phyloP scores from a whole-genome alignment of 805 yeast species.

The Kodamaea lidongshanica region DNA sequence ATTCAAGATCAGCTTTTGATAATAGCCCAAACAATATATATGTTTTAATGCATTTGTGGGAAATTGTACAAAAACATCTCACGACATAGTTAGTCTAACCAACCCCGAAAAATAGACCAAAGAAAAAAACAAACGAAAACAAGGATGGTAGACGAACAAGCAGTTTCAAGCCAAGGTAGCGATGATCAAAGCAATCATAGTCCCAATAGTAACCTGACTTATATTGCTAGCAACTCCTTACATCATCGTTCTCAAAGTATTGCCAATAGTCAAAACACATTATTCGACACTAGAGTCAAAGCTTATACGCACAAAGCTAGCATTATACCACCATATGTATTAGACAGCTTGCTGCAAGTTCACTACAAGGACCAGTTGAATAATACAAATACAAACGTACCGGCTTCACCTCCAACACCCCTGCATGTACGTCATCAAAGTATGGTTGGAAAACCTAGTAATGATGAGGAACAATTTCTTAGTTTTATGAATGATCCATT shows the following conservation, averaged over 20 bases:
- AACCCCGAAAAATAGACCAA: constrained; percentile 1
- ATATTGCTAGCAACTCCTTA: constrained; percentile 1
- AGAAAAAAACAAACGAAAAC: not conserved
- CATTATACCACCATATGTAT: constrained; percentile 56
- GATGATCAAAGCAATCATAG: constrained; percentile 5
- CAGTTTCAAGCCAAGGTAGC: constrained; percentile 4
- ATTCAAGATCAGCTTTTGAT: no score
- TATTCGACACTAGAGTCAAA: constrained; percentile 17
- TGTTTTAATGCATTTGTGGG: no score
- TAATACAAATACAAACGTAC: constrained; percentile 25
- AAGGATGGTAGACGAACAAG: constrained; percentile 1
- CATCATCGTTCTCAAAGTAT: constrained; percentile 2
- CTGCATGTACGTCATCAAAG: no score
- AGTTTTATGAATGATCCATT: constrained; percentile 35
- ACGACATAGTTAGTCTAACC: no score
- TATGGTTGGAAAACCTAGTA: constrained; percentile 7
- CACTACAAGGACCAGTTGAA: constrained; percentile 34
- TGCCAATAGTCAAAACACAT: constrained; percentile 4
- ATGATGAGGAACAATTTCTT: constrained; percentile 27
- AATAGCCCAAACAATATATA: no score
- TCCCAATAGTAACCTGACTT: constrained; percentile 4
- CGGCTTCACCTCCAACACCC: constrained; percentile 3
- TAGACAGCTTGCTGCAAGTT: constrained; percentile 46
- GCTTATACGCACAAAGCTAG: constrained; percentile 33
- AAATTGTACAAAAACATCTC: no score